Evolutionary conservation across 2,329 filamentous ascomycete species (phyloP).

Genomic region (Moelleriella libera): DNA sequence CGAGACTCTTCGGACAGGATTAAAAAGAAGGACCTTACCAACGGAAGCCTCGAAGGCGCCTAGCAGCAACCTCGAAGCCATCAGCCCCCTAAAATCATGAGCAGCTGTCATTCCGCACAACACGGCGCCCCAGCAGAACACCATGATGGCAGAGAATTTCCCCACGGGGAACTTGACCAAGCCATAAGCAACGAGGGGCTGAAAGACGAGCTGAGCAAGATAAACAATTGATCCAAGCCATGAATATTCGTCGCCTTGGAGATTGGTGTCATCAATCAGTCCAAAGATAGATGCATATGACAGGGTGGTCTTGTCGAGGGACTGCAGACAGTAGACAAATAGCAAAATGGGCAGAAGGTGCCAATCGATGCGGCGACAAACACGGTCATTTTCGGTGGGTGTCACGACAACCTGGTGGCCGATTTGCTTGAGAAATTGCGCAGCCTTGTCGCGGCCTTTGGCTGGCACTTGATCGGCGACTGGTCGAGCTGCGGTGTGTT

Average conservation of each 20-base stretch:
- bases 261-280: conserved; percentile 40
- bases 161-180: conserved; percentile 39
- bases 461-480: conserved; percentile 1
- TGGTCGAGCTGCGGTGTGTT: not conserved
- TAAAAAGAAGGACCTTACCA: conserved; percentile 6
- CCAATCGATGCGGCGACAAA: conserved; percentile 30
- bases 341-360: conserved; percentile 36
- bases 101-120: conserved; percentile 37
- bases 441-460: conserved; percentile 26
- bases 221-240: conserved; percentile 50
- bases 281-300: conserved; percentile 50
- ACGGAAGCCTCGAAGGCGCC: conserved; percentile 33
- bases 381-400: conserved; percentile 33
- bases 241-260: conserved; percentile 42
- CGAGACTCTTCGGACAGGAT: not conserved
- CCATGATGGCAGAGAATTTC: conserved; percentile 35
- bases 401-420: conserved; percentile 32
- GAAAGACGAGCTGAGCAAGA: conserved; percentile 28
- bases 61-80: conserved; percentile 29
- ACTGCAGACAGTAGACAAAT: conserved; percentile 48
- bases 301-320: conserved; percentile 48
- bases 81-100: conserved; percentile 28
- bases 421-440: conserved; percentile 29
- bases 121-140: conserved; percentile 38
- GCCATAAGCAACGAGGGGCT: conserved; percentile 40